Base-by-base conservation (phyloP, 352 stramenopile species). In the Globisporangium takayamanum region DNA sequence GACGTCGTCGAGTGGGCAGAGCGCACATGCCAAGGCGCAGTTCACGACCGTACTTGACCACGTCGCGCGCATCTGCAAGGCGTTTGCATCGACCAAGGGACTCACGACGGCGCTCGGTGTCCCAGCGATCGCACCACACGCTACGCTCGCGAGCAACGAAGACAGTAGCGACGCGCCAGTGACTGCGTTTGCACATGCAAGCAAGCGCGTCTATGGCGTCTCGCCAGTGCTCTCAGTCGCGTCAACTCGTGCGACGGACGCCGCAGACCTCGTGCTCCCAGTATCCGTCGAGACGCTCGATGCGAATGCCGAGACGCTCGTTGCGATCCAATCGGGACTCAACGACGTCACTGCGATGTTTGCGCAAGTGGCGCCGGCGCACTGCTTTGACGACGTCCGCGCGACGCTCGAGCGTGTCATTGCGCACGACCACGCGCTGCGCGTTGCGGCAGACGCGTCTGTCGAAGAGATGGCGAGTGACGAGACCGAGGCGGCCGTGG, bases 181-280 rank as follows among this genome's bases (percentile, higher is more conserved):
- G 22, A 69, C 83, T 28, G 63, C 74, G 11, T 92, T 92, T 55
- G 71, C 82, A 1, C 74, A 74, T 55, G 63, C 73, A 12, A 70
- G 67, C 7, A 84, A 84, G 36, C 82, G 78, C 8, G 66, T 85
- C 22, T 80, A 87, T 56, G 82, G 82, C 12, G 45, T 92, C n/a
- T 89, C 82, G 2, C 82, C 79, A 2, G 44, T 75, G 28, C 63
- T 82, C 5, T 62, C 69, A 8, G n/a, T 60, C 11, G 46, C 28
- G 5, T 37, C 41, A 3, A 14, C 44, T 7, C 3, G 16, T 0
- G n/a, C 44, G 15, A 12, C n/a, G 4, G 49, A 50, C 25, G 47
- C 15, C 28, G 11, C 63, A 15, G 26, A 37, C 11, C 37, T 37
- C 22, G 52, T 59, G 5, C 37, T 80, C 8, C 76, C 72, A 52